Evolutionary conservation across 768 basidiomycete species (phyloP).

Genomic region (Boletus eberwhitei): DNA sequence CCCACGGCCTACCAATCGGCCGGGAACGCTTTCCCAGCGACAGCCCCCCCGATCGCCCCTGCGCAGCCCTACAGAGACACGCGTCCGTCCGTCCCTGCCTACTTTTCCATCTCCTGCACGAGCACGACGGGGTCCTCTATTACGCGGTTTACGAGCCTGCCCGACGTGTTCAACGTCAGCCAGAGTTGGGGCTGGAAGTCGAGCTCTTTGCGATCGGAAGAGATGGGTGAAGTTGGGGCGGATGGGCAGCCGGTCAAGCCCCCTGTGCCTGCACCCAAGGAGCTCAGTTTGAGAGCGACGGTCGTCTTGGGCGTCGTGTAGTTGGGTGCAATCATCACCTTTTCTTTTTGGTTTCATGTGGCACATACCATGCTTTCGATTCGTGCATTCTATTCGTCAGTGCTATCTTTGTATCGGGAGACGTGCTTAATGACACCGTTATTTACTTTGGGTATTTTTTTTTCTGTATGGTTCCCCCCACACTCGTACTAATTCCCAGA

Average conservation of each 20-base stretch:
- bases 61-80: slow-evolving; percentile 74
- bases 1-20: slow-evolving; percentile 24
- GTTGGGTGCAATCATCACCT: not conserved
- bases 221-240: slow-evolving; percentile 39
- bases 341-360: not conserved
- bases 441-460: not conserved
- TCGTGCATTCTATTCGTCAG: not conserved
- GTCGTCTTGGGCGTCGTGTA: slow-evolving; percentile 76
- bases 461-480: not conserved
- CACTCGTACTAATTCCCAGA: not conserved
- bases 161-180: slow-evolving; percentile 78
- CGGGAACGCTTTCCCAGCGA: slow-evolving; percentile 35
- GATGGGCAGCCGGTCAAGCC: slow-evolving; percentile 32
- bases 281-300: slow-evolving; percentile 73
- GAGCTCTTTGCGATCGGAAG: slow-evolving; percentile 51
- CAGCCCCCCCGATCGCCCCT: slow-evolving; percentile 47
- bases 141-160: slow-evolving; percentile 80
- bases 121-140: slow-evolving; percentile 78
- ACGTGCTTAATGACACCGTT: not conserved
- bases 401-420: not conserved
- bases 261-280: slow-evolving; percentile 30
- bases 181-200: slow-evolving; percentile 96
- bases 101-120: slow-evolving; percentile 81
- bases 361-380: slow-evolving; percentile 6
- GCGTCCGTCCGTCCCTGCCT: slow-evolving; percentile 66